These are phyloP conservation scores for Aphanomyces cochlioides DNA, from an alignment of 352 stramenopile species.

Conservation along the genomic window DNA sequence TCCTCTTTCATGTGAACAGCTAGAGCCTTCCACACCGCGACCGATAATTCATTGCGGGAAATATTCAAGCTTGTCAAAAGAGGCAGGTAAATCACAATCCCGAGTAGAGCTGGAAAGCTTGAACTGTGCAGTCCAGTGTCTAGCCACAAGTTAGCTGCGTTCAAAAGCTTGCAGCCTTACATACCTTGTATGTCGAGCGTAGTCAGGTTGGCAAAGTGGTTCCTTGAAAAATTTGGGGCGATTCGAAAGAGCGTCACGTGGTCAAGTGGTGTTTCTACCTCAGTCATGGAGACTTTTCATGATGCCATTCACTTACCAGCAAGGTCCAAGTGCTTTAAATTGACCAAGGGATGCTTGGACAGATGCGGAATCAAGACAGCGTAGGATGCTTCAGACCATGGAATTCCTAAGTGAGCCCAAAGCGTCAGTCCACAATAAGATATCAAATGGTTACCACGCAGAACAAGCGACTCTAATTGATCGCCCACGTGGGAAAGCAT, in stretches of 20 bases:
- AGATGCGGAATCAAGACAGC: slow-evolving; percentile 8
- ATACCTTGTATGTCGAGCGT: slow-evolving; percentile 13
- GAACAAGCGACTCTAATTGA: not conserved
- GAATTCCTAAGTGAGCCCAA: not conserved
- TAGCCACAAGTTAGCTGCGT: not conserved
- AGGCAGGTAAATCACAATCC: slow-evolving; percentile 6
- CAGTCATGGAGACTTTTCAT: no score
- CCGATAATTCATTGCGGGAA: slow-evolving; percentile 20
- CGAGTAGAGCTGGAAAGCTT: slow-evolving; percentile 15
- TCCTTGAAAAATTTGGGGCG: slow-evolving; percentile 15
- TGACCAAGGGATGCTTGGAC: not conserved
- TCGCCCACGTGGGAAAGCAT: slow-evolving; percentile 5
- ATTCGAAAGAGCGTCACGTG: slow-evolving; percentile 19
- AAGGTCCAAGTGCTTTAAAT: slow-evolving; percentile 16
- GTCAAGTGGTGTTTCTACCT: slow-evolving; percentile 10
- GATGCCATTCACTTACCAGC: slow-evolving; percentile 17
- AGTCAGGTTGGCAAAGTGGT: not conserved
- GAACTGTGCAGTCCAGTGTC: slow-evolving; percentile 13
- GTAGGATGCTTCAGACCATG: slow-evolving; percentile 8
- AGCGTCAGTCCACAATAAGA: not conserved
- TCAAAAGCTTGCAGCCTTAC: not conserved
- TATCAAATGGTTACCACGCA: not conserved
- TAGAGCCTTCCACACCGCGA: slow-evolving; percentile 21
- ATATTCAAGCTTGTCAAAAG: slow-evolving; percentile 8
- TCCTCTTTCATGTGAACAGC: not conserved